Conservation (phyloP, 306 rosid genomes). For the Quercus ilex region DNA sequence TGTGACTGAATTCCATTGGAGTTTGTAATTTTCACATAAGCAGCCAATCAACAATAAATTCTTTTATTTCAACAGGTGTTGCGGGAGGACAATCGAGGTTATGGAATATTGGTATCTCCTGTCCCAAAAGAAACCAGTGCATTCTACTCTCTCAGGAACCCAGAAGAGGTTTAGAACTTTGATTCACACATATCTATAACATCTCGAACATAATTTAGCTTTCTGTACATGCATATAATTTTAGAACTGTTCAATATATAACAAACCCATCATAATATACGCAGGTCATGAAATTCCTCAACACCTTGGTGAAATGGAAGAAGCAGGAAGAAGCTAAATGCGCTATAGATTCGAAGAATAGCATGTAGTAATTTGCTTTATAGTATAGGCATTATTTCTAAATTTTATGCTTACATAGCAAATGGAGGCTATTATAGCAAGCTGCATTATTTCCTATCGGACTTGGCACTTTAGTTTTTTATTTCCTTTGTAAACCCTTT, state of each 20-base stretch:
- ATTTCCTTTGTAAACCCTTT: neutral
- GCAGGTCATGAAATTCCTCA: constrained; percentile 89
- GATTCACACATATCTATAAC: neutral
- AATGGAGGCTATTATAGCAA: neutral
- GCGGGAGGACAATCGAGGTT: constrained; percentile 57
- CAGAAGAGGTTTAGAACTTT: constrained; percentile 51
- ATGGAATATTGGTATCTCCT: constrained; percentile 78
- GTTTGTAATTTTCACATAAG: neutral
- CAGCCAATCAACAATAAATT: neutral
- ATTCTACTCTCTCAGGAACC: constrained; percentile 68
- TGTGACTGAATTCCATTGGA: neutral
- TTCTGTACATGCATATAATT: neutral
- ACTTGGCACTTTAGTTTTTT: neutral
- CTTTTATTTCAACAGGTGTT: constrained; percentile 42
- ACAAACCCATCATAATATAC: neutral
- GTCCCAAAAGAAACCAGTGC: constrained; percentile 78
- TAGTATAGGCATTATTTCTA: constrained; percentile 2
- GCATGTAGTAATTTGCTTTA: neutral
- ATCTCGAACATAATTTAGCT: neutral
- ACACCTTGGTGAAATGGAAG: constrained; percentile 66
- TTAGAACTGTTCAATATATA: neutral
- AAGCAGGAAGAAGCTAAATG: constrained; percentile 24
- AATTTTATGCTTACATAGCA: neutral
- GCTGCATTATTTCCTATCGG: neutral
- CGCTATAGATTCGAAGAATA: neutral